Conservation (phyloP, 208 protist genomes). For the Sergeia podlipaevii region DNA sequence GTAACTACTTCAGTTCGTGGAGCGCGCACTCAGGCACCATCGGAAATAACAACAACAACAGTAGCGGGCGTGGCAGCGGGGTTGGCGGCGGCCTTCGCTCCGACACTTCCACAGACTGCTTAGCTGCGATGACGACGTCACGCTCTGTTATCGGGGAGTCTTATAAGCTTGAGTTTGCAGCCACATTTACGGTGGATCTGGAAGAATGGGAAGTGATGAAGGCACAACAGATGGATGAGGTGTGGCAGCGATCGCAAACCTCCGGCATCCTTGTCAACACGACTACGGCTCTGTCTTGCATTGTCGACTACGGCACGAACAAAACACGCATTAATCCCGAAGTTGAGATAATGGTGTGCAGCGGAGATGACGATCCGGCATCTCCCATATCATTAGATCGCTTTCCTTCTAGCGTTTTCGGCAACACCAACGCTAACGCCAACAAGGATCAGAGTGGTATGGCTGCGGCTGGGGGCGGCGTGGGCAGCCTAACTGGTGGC, state of each 20-base stretch:
- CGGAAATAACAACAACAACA: slow-evolving; percentile 8
- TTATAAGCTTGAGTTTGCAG: slow-evolving; percentile 61
- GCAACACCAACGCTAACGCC: background rate
- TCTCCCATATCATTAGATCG: background rate
- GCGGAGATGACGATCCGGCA: slow-evolving; percentile 4
- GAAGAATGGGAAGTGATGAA: slow-evolving; percentile 67
- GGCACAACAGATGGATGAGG: slow-evolving; percentile 51
- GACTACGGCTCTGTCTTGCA: slow-evolving; percentile 52
- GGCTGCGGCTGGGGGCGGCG: background rate
- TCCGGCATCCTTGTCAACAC: slow-evolving; percentile 62
- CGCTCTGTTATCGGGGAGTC: too few relatives aligned
- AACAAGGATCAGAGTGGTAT: background rate
- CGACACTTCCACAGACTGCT: slow-evolving; percentile 2
- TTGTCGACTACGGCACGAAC: slow-evolving; percentile 26
- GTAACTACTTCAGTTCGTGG: background rate
- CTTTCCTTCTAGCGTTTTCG: background rate
- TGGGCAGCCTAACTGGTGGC: background rate
- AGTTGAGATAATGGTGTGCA: background rate
- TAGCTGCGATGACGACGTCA: slow-evolving; percentile 8
- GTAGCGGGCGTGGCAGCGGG: slow-evolving; percentile 1
- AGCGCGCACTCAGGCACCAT: background rate
- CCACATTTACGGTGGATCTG: slow-evolving; percentile 58
- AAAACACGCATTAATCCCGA: background rate
- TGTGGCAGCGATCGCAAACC: slow-evolving; percentile 67
- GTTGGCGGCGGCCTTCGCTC: background rate